Percentiles rank a stretch among this genome's conserved stretches.
Evolutionary conservation across 2,329 filamentous ascomycete species (phyloP).

Genomic region (Fusarium ambrosium): DNA sequence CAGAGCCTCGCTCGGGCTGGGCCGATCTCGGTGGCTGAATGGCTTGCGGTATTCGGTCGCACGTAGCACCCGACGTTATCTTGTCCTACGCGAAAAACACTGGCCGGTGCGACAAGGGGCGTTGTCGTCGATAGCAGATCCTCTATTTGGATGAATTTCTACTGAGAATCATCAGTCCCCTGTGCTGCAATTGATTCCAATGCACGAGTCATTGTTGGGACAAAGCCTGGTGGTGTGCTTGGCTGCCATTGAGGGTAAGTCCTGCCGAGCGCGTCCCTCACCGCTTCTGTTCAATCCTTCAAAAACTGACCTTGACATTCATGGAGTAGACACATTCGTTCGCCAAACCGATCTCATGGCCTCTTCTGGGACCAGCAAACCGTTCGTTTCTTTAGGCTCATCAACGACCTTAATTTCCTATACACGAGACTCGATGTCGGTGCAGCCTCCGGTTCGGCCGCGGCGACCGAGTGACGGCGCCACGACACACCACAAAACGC

Average conservation of each 20-base stretch:
- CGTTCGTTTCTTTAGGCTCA: background rate
- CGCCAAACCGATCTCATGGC: background rate
- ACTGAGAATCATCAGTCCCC: background rate
- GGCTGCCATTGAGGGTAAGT: background rate
- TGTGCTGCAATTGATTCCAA: background rate
- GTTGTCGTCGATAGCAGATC: background rate
- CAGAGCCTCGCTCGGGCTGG: background rate
- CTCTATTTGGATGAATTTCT: background rate
- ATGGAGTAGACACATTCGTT: background rate
- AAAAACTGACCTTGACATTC: background rate
- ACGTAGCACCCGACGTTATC: background rate
- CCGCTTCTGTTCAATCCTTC: background rate
- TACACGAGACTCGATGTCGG: background rate
- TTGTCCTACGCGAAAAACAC: background rate
- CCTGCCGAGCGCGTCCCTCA: background rate
- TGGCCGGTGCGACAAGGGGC: background rate
- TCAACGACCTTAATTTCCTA: background rate
- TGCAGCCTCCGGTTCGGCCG: background rate
- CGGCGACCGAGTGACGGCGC: background rate
- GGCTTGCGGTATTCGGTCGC: background rate
- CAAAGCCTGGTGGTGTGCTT: background rate
- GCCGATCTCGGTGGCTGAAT: background rate
- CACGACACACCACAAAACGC: background rate
- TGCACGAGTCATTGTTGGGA: background rate
- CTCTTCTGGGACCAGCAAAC: background rate